Conservation (phyloP, 2,329 filamentous ascomycete species). For the Drechslerella stenobrocha region DNA sequence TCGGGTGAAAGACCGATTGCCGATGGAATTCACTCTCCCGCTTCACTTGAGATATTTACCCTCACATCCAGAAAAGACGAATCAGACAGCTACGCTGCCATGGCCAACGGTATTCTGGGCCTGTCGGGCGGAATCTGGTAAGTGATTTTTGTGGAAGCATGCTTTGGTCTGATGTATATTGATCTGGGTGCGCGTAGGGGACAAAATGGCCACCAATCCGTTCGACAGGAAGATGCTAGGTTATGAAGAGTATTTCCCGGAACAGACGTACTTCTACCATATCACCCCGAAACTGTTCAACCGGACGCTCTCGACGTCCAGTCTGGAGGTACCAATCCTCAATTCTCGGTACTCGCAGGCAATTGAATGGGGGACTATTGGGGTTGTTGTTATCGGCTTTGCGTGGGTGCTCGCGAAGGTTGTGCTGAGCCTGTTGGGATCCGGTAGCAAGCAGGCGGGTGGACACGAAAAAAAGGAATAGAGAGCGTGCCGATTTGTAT, state of each 20-base stretch:
- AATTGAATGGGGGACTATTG: constrained; percentile 50
- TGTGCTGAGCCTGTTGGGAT: constrained; percentile 22
- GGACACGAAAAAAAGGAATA: constrained; percentile 37
- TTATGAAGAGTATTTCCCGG: constrained; percentile 51
- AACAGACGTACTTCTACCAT: constrained; percentile 51
- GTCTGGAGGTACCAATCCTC: constrained; percentile 50
- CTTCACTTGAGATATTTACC: constrained; percentile 51
- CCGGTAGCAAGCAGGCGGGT: constrained; percentile 9
- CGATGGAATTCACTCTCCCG: constrained; percentile 51
- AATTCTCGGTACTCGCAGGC: constrained; percentile 40
- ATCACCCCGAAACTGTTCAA: constrained; percentile 47
- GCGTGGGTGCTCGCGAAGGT: constrained; percentile 48
- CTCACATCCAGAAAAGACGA: constrained; percentile 33
- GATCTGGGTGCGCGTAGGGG: constrained; percentile 28
- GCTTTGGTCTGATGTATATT: not conserved
- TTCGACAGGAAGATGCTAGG: constrained; percentile 51
- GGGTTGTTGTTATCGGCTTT: constrained; percentile 50
- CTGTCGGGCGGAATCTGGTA: constrained; percentile 37
- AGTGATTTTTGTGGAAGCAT: not conserved
- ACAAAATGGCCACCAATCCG: constrained; percentile 50
- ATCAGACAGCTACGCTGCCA: constrained; percentile 48
- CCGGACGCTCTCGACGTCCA: constrained; percentile 28
- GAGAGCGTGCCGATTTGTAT: no score
- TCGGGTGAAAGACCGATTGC: constrained; percentile 21
- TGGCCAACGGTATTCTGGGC: constrained; percentile 53